Conservation (phyloP, 495 filamentous ascomycete species). For the Talaromyces adpressus region DNA sequence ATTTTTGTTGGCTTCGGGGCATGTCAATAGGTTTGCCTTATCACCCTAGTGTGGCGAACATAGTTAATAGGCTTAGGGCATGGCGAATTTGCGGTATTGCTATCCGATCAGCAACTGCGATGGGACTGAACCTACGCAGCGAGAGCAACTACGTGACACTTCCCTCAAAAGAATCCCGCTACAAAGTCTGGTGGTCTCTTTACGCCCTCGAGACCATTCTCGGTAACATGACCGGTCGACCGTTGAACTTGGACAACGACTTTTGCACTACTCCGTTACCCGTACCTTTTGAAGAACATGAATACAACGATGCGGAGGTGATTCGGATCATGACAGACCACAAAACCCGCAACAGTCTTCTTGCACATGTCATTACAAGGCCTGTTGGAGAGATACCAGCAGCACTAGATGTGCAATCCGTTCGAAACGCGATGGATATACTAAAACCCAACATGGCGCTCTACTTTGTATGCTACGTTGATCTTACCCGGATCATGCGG, state of each 20-base stretch:
- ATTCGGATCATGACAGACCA: constrained; percentile 24
- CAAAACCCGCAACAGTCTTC: constrained; percentile 19
- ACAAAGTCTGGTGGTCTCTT: constrained; percentile 48
- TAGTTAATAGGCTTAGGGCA: constrained; percentile 30
- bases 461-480: constrained; percentile 35
- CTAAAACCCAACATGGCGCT: constrained; percentile 28
- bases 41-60: not conserved
- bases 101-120: constrained; percentile 48
- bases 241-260: constrained; percentile 33
- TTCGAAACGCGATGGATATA: constrained; percentile 12
- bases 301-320: constrained; percentile 17
- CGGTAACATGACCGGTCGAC: constrained; percentile 42
- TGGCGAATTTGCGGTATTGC: constrained; percentile 55
- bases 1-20: constrained; percentile 51
- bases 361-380: not conserved
- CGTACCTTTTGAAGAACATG: constrained; percentile 34
- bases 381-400: not conserved
- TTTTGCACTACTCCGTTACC: constrained; percentile 42
- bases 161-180: constrained; percentile 43
- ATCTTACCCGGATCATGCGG: constrained; percentile 39
- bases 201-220: constrained; percentile 41
- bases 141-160: constrained; percentile 39
- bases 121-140: constrained; percentile 57
- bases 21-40: constrained; percentile 47
- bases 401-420: not conserved